phyloP scores from a whole-genome alignment of 441 rosid species.

The Raphanus hybrid region DNA sequence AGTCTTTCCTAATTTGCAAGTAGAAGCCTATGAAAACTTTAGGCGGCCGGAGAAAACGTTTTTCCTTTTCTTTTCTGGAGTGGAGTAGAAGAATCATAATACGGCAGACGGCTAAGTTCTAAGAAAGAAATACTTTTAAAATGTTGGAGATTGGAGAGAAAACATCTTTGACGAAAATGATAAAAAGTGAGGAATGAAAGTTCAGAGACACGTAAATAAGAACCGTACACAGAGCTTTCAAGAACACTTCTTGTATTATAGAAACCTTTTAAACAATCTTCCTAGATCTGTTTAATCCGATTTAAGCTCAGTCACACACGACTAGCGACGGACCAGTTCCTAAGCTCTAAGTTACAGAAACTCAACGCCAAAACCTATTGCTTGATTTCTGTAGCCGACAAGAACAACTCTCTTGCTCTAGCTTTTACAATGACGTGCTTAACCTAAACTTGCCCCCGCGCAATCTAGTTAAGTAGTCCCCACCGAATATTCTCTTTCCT shows the following conservation, averaged over 20 bases:
- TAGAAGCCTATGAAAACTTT: no score
- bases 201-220: no score
- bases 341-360: neutral
- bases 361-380: no score
- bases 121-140: neutral
- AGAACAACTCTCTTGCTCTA: neutral
- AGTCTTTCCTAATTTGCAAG: no score
- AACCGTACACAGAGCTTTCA: no score
- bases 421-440: no score
- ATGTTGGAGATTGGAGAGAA: neutral
- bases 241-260: neutral
- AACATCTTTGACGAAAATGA: neutral
- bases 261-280: neutral
- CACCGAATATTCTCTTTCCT: no score
- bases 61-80: neutral
- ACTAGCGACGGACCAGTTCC: neutral
- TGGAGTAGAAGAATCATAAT: neutral
- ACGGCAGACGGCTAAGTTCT: constrained; percentile 17
- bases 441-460: no score
- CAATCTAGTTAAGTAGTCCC: no score
- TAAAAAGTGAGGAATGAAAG: neutral
- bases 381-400: neutral
- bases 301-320: neutral
- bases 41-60: neutral
- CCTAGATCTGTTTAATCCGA: neutral